phyloP scores from a whole-genome alignment of 306 rosid species.

The Quercus dentata region DNA sequence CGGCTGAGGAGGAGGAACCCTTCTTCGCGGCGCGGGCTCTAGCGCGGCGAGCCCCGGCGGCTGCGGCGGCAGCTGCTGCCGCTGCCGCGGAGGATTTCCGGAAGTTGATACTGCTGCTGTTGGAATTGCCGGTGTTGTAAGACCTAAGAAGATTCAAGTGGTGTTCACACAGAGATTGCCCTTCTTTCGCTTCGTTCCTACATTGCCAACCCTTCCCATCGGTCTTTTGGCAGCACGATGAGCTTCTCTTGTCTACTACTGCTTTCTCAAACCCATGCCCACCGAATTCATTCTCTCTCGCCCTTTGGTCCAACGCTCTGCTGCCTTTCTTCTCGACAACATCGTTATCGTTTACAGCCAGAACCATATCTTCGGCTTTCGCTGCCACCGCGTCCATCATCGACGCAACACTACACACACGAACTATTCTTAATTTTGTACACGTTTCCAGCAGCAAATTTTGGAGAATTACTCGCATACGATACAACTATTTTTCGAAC shows the following conservation, averaged over 20 bases:
- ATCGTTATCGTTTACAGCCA: neutral
- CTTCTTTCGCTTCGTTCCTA: slow-evolving; percentile 33
- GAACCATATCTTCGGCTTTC: slow-evolving; percentile 14
- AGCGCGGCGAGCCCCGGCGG: slow-evolving; percentile 2
- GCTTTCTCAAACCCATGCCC: neutral
- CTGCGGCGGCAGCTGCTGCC: neutral
- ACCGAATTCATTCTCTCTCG: neutral
- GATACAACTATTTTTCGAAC: neutral
- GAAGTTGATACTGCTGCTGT: neutral
- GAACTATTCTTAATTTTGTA: neutral
- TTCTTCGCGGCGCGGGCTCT: slow-evolving; percentile 22
- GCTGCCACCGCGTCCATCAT: slow-evolving; percentile 33
- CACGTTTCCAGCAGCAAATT: neutral
- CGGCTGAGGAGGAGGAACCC: neutral
- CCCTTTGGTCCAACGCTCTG: neutral
- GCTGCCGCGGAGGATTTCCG: slow-evolving; percentile 1
- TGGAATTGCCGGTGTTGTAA: neutral
- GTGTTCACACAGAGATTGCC: slow-evolving; percentile 34
- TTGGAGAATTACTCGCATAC: slow-evolving; percentile 1
- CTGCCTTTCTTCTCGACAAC: neutral
- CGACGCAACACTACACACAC: slow-evolving; percentile 47
- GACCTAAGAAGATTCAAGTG: slow-evolving; percentile 35
- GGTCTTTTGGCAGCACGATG: slow-evolving; percentile 12
- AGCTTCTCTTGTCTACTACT: neutral
- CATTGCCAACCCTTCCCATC: slow-evolving; percentile 48